phyloP scores from a whole-genome alignment of 495 filamentous ascomycete species.

The Amphirosellinia nigrospora region DNA sequence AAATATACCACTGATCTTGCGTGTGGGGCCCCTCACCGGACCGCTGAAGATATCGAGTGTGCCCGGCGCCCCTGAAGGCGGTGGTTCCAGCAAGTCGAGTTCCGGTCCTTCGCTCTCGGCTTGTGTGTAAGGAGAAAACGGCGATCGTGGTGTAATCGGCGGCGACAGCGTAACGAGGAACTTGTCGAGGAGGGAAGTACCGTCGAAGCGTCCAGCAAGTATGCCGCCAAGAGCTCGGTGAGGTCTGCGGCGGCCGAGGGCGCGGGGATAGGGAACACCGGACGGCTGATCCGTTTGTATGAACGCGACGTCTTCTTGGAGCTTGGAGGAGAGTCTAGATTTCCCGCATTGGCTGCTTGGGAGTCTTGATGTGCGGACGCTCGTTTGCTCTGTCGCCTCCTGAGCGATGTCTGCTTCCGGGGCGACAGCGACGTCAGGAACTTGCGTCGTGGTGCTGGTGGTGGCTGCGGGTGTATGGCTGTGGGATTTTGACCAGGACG shows the following conservation, averaged over 20 bases:
- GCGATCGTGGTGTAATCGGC: conserved; percentile 23
- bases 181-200: conserved; percentile 27
- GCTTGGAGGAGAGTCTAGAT: conserved; percentile 22
- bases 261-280: conserved; percentile 39
- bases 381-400: conserved; percentile 45
- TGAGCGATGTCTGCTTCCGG: conserved; percentile 42
- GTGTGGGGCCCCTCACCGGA: conserved; percentile 27
- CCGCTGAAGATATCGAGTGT: conserved; percentile 25
- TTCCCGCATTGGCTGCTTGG: neutral
- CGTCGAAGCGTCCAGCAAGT: conserved; percentile 32
- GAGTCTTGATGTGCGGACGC: conserved; percentile 30
- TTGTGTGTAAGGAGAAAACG: conserved; percentile 34
- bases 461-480: neutral
- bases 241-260: conserved; percentile 41
- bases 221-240: conserved; percentile 40
- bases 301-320: conserved; percentile 36
- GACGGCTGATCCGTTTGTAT: conserved; percentile 47
- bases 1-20: conserved; percentile 47
- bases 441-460: conserved; percentile 30
- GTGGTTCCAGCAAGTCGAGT: conserved; percentile 46
- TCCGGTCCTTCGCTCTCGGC: conserved; percentile 33
- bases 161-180: conserved; percentile 39
- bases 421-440: conserved; percentile 39
- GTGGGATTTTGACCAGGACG: conserved; percentile 17
- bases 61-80: conserved; percentile 31